These are phyloP conservation scores for Tulasnella sp. DNA, from an alignment of 768 basidiomycete genomes.

Conservation along the genomic window DNA sequence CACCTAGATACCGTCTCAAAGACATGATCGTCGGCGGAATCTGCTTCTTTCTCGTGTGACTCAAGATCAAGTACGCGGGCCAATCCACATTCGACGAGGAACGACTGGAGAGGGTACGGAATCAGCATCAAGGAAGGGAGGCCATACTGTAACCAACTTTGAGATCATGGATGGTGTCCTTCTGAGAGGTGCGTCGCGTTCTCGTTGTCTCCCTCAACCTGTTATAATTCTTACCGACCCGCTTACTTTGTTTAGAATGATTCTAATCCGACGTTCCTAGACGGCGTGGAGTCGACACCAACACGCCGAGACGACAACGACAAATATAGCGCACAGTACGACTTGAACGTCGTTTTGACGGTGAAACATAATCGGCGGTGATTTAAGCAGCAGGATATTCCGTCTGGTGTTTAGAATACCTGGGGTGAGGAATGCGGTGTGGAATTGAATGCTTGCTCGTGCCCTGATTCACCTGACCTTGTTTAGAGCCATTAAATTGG, in stretches of 20 bases:
- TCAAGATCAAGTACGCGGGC: conserved; percentile 99
- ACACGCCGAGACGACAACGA: conserved; percentile 99
- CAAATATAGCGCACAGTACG: conserved; percentile 96
- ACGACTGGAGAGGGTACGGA: conserved; percentile 95
- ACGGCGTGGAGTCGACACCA: conserved; percentile 95
- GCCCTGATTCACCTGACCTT: too few relatives aligned
- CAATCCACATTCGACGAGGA: conserved; percentile 92
- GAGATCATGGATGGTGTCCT: conserved; percentile 59
- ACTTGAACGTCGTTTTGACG: conserved; percentile 92
- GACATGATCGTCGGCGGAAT: conserved; percentile 99
- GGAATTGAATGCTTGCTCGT: too few relatives aligned
- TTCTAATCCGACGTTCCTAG: conserved; percentile 93
- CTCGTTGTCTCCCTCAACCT: not conserved
- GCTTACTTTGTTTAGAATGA: conserved; percentile 52
- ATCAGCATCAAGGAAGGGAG: conserved; percentile 97
- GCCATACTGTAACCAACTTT: conserved; percentile 74
- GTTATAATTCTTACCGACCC: too few relatives aligned
- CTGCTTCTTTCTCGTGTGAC: conserved; percentile 95
- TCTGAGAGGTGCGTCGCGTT: conserved; percentile 32
- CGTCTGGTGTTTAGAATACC: conserved; percentile 87
- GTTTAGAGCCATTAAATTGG: too few relatives aligned
- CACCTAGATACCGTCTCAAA: conserved; percentile 85
- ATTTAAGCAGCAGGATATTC: conserved; percentile 98
- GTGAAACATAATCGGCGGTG: conserved; percentile 98
- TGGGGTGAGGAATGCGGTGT: too few relatives aligned